Conservation (phyloP, 1,139 yeast genomes). For the Pichiaceae sp. region DNA sequence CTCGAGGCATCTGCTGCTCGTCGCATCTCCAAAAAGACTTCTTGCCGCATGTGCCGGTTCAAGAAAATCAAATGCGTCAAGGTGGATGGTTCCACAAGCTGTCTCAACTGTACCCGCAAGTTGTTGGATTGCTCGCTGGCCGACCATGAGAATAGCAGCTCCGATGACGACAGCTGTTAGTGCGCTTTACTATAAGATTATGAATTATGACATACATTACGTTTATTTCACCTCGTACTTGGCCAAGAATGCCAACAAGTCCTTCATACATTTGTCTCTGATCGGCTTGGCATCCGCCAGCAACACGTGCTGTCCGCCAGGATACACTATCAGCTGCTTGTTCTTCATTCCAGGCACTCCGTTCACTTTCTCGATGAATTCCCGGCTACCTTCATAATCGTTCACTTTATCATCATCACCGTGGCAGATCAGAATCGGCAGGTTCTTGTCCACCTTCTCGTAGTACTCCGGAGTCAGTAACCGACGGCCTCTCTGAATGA, state of each 20-base stretch:
- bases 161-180: not conserved
- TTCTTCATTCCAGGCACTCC: conserved; percentile 26
- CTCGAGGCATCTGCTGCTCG: conserved; percentile 1
- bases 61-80: conserved; percentile 25
- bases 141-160: not conserved
- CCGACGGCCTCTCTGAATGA: conserved; percentile 53
- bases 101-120: conserved; percentile 22
- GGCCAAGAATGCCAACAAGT: conserved; percentile 1
- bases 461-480: conserved; percentile 37
- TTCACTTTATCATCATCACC: conserved; percentile 49
- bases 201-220: not conserved
- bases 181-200: not conserved
- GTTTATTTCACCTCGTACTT: not conserved
- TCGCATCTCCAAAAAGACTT: conserved; percentile 21
- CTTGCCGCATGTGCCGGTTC: conserved; percentile 23
- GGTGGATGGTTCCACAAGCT: conserved; percentile 14
- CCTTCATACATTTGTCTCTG: conserved; percentile 3
- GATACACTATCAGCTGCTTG: conserved; percentile 12
- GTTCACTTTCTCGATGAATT: conserved; percentile 34
- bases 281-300: conserved; percentile 29
- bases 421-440: conserved; percentile 42
- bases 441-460: conserved; percentile 32
- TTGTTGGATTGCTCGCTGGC: conserved; percentile 16
- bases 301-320: conserved; percentile 36
- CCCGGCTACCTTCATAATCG: conserved; percentile 43